Percentiles rank a stretch among this genome's conserved stretches.
phyloP scores from a whole-genome alignment of 140 eudicot species.

The Bidens hawaiensis region DNA sequence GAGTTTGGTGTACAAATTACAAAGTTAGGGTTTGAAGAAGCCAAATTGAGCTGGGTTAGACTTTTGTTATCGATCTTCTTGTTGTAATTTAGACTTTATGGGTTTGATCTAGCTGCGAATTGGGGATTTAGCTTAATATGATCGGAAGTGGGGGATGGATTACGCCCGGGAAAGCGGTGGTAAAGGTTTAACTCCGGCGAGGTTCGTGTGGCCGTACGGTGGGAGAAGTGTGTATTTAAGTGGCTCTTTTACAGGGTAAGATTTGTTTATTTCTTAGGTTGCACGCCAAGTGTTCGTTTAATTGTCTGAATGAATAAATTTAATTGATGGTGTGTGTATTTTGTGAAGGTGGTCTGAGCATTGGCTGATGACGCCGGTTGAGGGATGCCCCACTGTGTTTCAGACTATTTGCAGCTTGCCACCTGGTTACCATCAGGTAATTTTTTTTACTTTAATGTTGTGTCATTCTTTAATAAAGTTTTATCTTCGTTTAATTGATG shows the following conservation, averaged over 20 bases:
- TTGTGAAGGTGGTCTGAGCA: constrained; percentile 84
- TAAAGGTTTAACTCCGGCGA: constrained; percentile 54
- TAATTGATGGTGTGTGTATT: constrained; percentile 5
- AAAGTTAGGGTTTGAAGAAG: not conserved
- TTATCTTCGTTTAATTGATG: constrained; percentile 1
- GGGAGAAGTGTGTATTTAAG: constrained; percentile 85
- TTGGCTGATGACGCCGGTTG: constrained; percentile 92
- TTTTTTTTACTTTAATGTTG: constrained; percentile 9
- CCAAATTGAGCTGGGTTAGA: not conserved
- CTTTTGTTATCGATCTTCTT: constrained; percentile 2
- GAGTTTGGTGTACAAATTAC: constrained; percentile 2
- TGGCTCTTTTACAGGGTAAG: constrained; percentile 96
- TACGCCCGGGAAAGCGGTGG: constrained; percentile 49
- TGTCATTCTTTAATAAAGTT: not conserved
- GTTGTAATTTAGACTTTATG: constrained; percentile 15
- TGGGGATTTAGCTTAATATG: constrained; percentile 14
- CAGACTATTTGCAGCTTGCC: constrained; percentile 91
- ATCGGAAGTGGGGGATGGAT: constrained; percentile 43
- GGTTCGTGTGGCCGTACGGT: constrained; percentile 97
- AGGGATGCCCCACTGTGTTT: constrained; percentile 94
- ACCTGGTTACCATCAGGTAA: constrained; percentile 93
- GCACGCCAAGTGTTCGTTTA: constrained; percentile 17
- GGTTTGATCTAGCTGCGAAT: constrained; percentile 11
- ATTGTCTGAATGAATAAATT: constrained; percentile 15
- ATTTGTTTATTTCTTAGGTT: not conserved